Base-by-base conservation (phyloP, 352 stramenopile species). In the Globisporangium mamillatum region DNA sequence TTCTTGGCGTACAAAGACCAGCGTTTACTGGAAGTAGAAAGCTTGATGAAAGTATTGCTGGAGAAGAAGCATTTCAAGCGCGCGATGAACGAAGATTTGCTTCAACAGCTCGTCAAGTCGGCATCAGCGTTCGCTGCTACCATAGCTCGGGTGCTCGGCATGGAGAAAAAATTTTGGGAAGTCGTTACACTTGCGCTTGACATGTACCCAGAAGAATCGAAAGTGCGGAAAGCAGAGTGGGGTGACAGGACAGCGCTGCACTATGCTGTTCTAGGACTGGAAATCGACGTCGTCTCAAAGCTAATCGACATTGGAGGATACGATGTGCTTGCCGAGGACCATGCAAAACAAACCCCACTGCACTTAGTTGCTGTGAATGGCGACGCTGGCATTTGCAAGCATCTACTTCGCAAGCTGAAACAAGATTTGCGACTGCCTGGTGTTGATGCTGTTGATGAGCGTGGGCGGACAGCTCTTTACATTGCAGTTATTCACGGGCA, bases 381-480 rank as follows among this genome's bases (percentile, higher is more conserved):
- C 12, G 79, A 91, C 36, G 64, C 67, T 14, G 32, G 22, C 1
- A 76, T 84, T 38, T 91, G 82, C 54, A 59, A 70, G 3, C 32
- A 87, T 58, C 54, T 91, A 4, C 64, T 91, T 57, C 25, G 60
- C 8, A 65, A 68, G 20, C 67, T 90, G 20, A 74, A 89, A 46
- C 58, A 63, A 38, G 27, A 48, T 1, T 18, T 2, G 0, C 34
- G 41, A 12, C 18, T 67, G 16, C n/a, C 10, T 6, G 60, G 66
- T 8, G 18, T 71, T 25, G 66, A 67, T 34, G 29, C 52, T n/a
- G 27, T 56, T 5, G 79, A 90, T 66, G 41, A 34, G 0, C 56
- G 65, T 24, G 80, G 80, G 29, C 74, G 77, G 36, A 86, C 80
- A 22, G 70, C 80, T 8, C 64, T 91, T 18, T 79, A 89, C 70